These are phyloP conservation scores for Colletotrichum lini DNA, from an alignment of 2,329 filamentous ascomycete genomes.

Conservation along the genomic window DNA sequence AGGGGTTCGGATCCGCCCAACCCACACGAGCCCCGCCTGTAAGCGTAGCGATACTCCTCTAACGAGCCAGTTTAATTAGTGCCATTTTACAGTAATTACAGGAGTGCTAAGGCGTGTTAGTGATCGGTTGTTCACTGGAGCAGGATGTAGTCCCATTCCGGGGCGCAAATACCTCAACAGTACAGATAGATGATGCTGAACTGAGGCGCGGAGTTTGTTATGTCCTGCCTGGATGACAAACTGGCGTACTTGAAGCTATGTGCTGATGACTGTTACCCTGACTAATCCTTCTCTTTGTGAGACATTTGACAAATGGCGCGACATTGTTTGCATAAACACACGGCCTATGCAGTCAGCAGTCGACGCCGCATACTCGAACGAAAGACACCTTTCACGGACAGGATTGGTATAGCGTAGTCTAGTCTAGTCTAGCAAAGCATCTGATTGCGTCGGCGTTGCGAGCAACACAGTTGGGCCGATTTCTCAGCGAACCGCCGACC, in stretches of 20 bases:
- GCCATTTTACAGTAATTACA: not conserved
- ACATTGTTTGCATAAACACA: not conserved
- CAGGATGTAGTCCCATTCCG: too few species aligned
- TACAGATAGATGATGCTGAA: too few species aligned
- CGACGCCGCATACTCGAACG: too few species aligned
- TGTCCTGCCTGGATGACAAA: not conserved
- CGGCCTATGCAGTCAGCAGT: constrained; percentile 8
- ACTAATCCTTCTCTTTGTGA: not conserved
- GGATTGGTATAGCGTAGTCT: too few species aligned
- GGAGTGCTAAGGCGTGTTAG: too few species aligned
- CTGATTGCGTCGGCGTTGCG: not conserved
- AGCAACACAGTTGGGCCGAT: not conserved
- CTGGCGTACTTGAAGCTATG: not conserved
- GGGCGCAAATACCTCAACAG: too few species aligned
- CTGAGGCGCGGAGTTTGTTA: not conserved
- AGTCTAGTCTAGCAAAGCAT: too few species aligned
- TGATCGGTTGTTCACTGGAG: too few species aligned
- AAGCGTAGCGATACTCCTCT: not conserved
- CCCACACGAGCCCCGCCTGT: not conserved
- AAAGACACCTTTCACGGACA: too few species aligned
- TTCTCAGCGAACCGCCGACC: constrained; percentile 19
- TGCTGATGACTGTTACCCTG: not conserved
- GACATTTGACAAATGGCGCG: not conserved
- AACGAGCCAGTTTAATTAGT: not conserved
- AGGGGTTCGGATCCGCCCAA: constrained; percentile 14